These are phyloP conservation scores for Aspergillus sp. DNA, from an alignment of 2,329 filamentous ascomycete species.

Conservation along the genomic window DNA sequence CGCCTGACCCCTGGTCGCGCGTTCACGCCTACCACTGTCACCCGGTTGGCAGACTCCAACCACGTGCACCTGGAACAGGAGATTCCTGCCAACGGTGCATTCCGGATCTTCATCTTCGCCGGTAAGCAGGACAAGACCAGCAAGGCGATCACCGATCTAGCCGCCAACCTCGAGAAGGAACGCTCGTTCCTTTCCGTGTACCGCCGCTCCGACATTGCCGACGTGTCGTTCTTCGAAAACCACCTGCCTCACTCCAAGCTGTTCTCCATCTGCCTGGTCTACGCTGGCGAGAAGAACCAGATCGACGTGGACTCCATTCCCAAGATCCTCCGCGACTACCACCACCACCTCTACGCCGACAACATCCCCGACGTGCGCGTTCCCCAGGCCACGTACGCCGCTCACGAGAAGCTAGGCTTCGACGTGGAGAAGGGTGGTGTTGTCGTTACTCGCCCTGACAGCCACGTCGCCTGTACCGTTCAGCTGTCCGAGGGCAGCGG, in stretches of 20 bases:
- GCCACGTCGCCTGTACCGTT: constrained; percentile 78
- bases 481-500: constrained; percentile 72
- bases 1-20: constrained; percentile 73
- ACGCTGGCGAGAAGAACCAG: constrained; percentile 66
- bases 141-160: constrained; percentile 70
- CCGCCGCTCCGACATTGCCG: constrained; percentile 60
- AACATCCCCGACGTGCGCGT: constrained; percentile 74
- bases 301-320: constrained; percentile 77
- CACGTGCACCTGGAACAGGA: constrained; percentile 89
- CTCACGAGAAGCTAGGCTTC: constrained; percentile 85
- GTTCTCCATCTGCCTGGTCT: constrained; percentile 76
- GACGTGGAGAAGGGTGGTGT: constrained; percentile 73
- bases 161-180: constrained; percentile 63
- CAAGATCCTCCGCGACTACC: constrained; percentile 69
- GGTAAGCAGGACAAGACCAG: constrained; percentile 64
- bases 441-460: constrained; percentile 82
- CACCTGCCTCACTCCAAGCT: constrained; percentile 84
- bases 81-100: constrained; percentile 83
- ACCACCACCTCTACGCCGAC: constrained; percentile 82
- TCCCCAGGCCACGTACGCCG: constrained; percentile 69
- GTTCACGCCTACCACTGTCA: constrained; percentile 77
- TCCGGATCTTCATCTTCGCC: constrained; percentile 84
- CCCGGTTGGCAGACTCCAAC: constrained; percentile 84
- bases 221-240: constrained; percentile 73
- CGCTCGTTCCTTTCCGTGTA: constrained; percentile 73